phyloP scores from a whole-genome alignment of 139 green algal species.

The Picochlorum sp. region DNA sequence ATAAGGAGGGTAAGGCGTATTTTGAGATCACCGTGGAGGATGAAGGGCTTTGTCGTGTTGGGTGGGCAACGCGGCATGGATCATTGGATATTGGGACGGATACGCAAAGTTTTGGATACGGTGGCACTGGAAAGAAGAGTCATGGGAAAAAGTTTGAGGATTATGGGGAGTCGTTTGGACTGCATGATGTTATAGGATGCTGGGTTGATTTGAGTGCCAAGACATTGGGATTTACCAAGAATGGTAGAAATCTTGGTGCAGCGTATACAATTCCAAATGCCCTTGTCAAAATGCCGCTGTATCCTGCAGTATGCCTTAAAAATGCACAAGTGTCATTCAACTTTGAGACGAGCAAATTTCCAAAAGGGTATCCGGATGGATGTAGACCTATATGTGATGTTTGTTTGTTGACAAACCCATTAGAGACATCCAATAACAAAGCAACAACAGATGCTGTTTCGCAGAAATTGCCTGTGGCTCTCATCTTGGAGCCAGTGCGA shows the following conservation, averaged over 20 bases:
- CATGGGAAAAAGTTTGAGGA: conserved; percentile 52
- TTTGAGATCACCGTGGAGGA: conserved; percentile 52
- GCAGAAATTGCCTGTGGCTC: conserved; percentile 36
- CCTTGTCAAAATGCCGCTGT: conserved; percentile 42
- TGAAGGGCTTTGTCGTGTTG: conserved; percentile 65
- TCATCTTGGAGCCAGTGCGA: conserved; percentile 69
- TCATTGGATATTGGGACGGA: conserved; percentile 61
- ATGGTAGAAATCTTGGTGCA: conserved; percentile 42
- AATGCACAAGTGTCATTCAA: conserved; percentile 68
- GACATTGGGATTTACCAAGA: conserved; percentile 50
- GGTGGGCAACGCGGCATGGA: conserved; percentile 48
- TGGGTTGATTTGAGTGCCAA: conserved; percentile 38
- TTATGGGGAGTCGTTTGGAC: conserved; percentile 59
- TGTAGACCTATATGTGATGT: conserved; percentile 8
- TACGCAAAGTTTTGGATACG: conserved; percentile 50
- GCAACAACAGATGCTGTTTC: conserved; percentile 4
- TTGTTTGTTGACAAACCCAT: conserved; percentile 29
- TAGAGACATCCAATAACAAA: conserved; percentile 4
- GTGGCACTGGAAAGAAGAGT: conserved; percentile 67
- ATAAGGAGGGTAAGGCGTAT: conserved; percentile 32
- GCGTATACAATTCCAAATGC: conserved; percentile 47
- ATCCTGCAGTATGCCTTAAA: conserved; percentile 67
- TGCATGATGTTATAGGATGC: conserved; percentile 55
- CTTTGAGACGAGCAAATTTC: conserved; percentile 38
- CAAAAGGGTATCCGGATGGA: neutral